phyloP scores from a whole-genome alignment of 2,329 filamentous ascomycete genomes.

The Raffaelea arxii region DNA sequence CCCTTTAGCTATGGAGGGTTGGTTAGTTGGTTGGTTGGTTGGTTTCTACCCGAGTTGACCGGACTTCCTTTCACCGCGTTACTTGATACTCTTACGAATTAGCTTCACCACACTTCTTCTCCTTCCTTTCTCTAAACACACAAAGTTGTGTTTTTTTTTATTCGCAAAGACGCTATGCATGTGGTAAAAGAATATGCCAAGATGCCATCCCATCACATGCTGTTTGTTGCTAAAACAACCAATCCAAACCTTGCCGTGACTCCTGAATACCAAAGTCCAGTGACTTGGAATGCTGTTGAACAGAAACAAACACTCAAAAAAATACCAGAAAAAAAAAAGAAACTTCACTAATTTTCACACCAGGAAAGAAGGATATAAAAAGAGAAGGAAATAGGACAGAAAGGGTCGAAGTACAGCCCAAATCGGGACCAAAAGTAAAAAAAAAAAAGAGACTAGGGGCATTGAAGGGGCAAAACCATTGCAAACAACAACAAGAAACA shows the following conservation, averaged over 20 bases:
- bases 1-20: background rate
- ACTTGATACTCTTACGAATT: too few relatives aligned
- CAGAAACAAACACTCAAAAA: background rate
- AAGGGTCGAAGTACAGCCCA: background rate
- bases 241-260: too few relatives aligned
- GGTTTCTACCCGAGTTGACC: too few relatives aligned
- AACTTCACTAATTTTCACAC: background rate
- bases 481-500: background rate
- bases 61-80: too few relatives aligned
- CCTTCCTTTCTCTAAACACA: too few relatives aligned
- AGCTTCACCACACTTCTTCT: too few relatives aligned
- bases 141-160: background rate
- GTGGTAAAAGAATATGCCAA: slow-evolving; percentile 1
- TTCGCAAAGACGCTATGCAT: background rate
- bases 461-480: too few relatives aligned
- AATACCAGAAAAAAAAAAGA: background rate
- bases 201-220: slow-evolving; percentile 2
- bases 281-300: background rate
- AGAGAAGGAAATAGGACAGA: background rate
- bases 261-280: too few relatives aligned
- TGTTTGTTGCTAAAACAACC: background rate
- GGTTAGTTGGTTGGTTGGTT: too few relatives aligned
- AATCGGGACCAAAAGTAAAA: background rate
- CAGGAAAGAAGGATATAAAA: background rate
- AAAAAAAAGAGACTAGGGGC: too few relatives aligned